Percentiles rank a stretch among this genome's conserved stretches.
Evolutionary conservation across 352 stramenopile species (phyloP).

Genomic region (Globisporangium perplexum): DNA sequence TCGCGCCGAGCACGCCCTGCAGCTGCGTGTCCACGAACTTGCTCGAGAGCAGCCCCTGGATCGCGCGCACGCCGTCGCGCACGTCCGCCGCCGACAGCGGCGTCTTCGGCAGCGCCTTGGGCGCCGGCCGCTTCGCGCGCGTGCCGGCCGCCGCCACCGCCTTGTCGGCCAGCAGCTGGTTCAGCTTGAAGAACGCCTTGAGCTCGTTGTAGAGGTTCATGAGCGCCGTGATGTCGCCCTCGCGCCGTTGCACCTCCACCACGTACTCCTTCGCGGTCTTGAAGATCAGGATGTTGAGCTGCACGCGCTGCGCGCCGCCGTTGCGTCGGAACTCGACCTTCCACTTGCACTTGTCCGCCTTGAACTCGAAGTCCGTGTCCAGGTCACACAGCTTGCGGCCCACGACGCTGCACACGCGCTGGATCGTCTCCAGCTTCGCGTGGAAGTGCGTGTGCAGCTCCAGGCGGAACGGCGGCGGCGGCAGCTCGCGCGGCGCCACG

Average conservation of each 20-base stretch:
- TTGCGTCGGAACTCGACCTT: conserved; percentile 74
- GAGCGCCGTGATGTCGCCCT: conserved; percentile 76
- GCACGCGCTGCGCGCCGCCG: conserved; percentile 47
- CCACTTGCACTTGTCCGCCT: conserved; percentile 86
- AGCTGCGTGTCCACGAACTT: conserved; percentile 76
- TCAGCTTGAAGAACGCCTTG: conserved; percentile 68
- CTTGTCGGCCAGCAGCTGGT: conserved; percentile 67
- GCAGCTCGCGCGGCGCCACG: conserved; percentile 57
- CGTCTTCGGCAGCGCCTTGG: conserved; percentile 53
- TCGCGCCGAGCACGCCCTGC: conserved; percentile 73
- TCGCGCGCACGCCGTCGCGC: conserved; percentile 45
- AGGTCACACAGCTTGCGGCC: conserved; percentile 80
- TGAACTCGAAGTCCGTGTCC: conserved; percentile 83
- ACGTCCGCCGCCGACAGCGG: conserved; percentile 38
- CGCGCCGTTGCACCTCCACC: conserved; percentile 65
- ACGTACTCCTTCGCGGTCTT: conserved; percentile 73
- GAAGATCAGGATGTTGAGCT: conserved; percentile 76
- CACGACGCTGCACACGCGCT: conserved; percentile 69
- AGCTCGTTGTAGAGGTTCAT: conserved; percentile 79
- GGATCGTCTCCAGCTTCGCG: conserved; percentile 70
- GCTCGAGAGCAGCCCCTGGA: conserved; percentile 72
- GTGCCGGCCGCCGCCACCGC: conserved; percentile 21
- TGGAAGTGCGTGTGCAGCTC: conserved; percentile 88
- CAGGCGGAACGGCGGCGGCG: conserved; percentile 69
- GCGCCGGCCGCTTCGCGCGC: conserved; percentile 62